A percentile compares a stretch with the other conserved stretches of the same genome.
Conservation (phyloP, 768 basidiomycete species). For the Atractiella rhizophila region DNA sequence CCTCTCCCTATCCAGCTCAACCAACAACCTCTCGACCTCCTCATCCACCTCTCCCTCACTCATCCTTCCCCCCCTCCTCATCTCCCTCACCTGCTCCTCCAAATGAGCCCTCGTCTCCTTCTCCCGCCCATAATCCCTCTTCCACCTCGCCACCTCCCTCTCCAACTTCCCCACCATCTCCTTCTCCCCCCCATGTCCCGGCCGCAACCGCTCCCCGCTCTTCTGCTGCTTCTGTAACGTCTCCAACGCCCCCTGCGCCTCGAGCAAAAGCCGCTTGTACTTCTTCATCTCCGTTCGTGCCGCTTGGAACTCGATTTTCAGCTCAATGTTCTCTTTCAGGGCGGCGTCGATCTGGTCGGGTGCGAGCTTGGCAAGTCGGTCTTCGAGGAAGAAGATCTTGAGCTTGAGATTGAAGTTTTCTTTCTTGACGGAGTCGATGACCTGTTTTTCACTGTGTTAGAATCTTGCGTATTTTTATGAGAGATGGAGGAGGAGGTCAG, state of each 20-base stretch:
- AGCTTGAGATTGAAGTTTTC: conserved; percentile 94
- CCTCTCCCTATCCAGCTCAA: conserved; percentile 33
- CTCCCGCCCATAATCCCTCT: no score
- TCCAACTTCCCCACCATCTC: no score
- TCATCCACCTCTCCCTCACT: conserved; percentile 11
- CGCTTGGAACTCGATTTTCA: conserved; percentile 21
- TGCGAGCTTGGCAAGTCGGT: conserved; percentile 52
- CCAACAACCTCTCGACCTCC: conserved; percentile 47
- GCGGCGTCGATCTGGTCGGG: conserved; percentile 59
- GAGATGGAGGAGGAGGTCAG: not conserved
- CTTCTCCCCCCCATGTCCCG: not conserved
- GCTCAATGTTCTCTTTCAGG: conserved; percentile 49
- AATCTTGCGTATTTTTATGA: no score
- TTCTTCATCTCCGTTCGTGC: conserved; percentile 15
- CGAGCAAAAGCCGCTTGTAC: conserved; percentile 15
- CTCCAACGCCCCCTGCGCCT: conserved; percentile 11
- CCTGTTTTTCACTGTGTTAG: conserved; percentile 27
- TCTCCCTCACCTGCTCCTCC: conserved; percentile 15
- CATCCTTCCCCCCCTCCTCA: conserved; percentile 4
- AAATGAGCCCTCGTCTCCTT: conserved; percentile 6
- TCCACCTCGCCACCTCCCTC: not conserved
- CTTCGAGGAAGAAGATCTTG: conserved; percentile 82
- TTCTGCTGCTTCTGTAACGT: conserved; percentile 3
- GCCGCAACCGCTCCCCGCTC: not conserved
- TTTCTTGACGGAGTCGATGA: conserved; percentile 82